Conservation (phyloP, 768 basidiomycete genomes). For the Trametes gibbosa region DNA sequence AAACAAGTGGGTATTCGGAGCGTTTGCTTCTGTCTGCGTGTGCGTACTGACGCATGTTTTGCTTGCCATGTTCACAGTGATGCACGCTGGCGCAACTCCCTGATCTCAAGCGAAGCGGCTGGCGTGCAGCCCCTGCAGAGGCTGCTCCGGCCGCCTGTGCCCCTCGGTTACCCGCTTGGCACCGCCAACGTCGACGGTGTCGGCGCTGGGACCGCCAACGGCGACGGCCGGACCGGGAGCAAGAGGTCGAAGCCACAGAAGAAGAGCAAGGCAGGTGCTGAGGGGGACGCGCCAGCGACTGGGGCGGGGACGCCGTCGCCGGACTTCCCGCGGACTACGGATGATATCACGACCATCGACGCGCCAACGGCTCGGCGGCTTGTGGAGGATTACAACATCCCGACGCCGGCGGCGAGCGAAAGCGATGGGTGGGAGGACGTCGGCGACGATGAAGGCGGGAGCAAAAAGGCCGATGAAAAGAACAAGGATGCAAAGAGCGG, state of each 20-base stretch:
- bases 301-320: constrained; percentile 1
- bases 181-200: not conserved
- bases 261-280: not conserved
- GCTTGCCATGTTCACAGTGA: constrained; percentile 33
- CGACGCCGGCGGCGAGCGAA: not conserved
- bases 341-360: constrained; percentile 42
- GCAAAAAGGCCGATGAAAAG: too few species aligned
- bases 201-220: not conserved
- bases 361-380: constrained; percentile 41
- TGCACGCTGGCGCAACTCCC: constrained; percentile 43
- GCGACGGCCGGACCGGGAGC: not conserved
- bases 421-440: too few species aligned
- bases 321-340: constrained; percentile 46
- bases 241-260: not conserved
- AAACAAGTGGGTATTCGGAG: not conserved
- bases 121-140: constrained; percentile 43
- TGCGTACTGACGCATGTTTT: too few species aligned
- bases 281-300: not conserved
- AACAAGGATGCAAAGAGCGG: too few species aligned
- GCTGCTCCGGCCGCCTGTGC: constrained; percentile 47
- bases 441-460: too few species aligned
- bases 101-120: constrained; percentile 36
- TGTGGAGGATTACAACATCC: constrained; percentile 45
- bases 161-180: not conserved
- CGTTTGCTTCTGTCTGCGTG: too few species aligned